Base-by-base conservation (phyloP, 129 eudicot genomes). In the Centella asiatica region DNA sequence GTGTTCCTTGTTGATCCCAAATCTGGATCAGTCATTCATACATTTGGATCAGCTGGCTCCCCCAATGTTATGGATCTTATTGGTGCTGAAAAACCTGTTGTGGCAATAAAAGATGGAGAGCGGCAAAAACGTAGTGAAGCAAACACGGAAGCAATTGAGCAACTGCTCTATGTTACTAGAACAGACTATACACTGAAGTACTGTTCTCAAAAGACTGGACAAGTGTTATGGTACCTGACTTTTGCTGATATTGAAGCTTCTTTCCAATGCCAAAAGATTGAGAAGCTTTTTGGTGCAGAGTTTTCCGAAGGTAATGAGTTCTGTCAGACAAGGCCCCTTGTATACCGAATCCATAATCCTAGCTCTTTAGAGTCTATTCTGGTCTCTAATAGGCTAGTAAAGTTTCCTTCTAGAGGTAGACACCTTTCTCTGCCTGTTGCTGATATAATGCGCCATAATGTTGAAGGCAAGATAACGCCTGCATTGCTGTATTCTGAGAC, bases 211-310 rank as follows among this genome's bases (percentile, higher is more conserved):
- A 72, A 67, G 74, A 72, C 94, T 6, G 94, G 95, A 33, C 65
- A 79, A 33, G 76, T 78, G 26, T 34, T 86, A 44, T 90, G 97
- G 97, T 61, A 78, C 66, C 75, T 86, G 24, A 76, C 47, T 67
- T 74, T 86, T 76, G 79, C 95, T 69, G 95, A 86, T 44, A 64
- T 86, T 24, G 75, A 86, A 63, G 95, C 97, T 78, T 84, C 92
- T 22, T 76, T 67, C 39, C 85, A 74, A 47, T 83, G 95, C 59
- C 76, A 71, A 32, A 80, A 79, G 51, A 71, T 76, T 66, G 83
- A 74, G 27, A 76, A 55, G 36, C 64, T 75, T 65, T 65, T 83
- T 34, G 72, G 81, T 34, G 79, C 66, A 62, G 25, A 45, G 27
- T 40, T 66, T 28, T 67, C 49, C 18, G n/a, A 74, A 44, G 73